Base-by-base conservation (phyloP, 2,329 filamentous ascomycete species). In the Chrysoporthe deuterocubensis region DNA sequence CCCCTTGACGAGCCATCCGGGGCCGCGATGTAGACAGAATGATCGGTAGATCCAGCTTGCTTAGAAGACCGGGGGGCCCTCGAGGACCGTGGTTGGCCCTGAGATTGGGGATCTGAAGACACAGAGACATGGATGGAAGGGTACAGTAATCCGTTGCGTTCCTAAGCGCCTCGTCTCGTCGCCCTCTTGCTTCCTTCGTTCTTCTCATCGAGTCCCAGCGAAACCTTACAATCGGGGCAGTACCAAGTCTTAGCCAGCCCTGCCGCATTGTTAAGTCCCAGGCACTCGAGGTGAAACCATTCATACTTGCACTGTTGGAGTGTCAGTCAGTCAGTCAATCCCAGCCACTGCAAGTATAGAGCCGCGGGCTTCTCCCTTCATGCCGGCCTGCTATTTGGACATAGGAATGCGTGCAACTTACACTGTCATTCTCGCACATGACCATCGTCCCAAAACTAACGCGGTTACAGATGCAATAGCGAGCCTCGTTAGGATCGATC, bases 381-480 rank as follows among this genome's bases (percentile, higher is more conserved):
- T 34, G 5, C 26, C 26, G 26, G 26, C 6, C 40, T 44, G 18
- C n/a, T 34, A 50, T 56, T 50, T 50, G 43, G 68, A 64, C 75
- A 72, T n/a, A 48, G 66, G 42, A 64, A 59, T 48, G 67, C 66
- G 68, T 56, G 68, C 66, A 65, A 81, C 88, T 87, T 81, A 92
- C 90, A 78, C 92, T 90, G 57, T 87, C 82, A 74, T 93, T 93
- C 74, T 95, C 92, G 78, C 92, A 96, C 69, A 88, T 87, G 76
- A 96, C 92, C 92, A 96, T 96, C 26, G 86, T 89, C 64, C 92
- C 92, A 75, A 90, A 94, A 76, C 91, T 93, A 64, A 96, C 91
- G 67, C 92, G 84, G 72, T 92, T 91, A 78, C 92, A 96, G 65
- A 90, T 78, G 75, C 92, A 96, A 77, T 96, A 96, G 70, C 87